Evolutionary conservation across 2,329 filamentous ascomycete genomes (phyloP).

Genomic region (Fusarium xyrophilum): DNA sequence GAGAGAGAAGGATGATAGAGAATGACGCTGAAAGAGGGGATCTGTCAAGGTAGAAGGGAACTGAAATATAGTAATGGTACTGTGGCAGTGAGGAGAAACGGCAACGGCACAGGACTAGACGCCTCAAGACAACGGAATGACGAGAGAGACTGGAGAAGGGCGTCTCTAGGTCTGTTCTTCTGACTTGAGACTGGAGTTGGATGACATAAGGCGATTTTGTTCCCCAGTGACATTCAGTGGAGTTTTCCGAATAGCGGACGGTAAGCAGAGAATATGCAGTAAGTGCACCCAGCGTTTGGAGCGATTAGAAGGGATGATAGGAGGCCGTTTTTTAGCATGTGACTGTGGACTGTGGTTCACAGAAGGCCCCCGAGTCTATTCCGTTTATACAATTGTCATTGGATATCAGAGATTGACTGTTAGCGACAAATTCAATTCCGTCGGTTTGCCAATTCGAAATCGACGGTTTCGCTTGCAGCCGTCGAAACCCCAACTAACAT

Average conservation of each 20-base stretch:
- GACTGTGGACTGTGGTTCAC: slow-evolving; percentile 24
- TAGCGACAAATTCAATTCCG: neutral
- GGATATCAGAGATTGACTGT: neutral
- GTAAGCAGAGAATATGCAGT: neutral
- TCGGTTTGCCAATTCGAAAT: neutral
- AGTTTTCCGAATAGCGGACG: slow-evolving; percentile 32
- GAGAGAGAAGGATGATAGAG: slow-evolving; percentile 8
- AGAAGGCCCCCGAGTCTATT: neutral
- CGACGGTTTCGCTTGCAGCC: neutral
- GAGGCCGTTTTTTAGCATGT: slow-evolving; percentile 33
- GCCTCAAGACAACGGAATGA: slow-evolving; percentile 31
- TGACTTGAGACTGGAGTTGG: slow-evolving; percentile 15
- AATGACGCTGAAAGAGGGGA: slow-evolving; percentile 1
- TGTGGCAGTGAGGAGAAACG: slow-evolving; percentile 9
- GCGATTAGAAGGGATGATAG: slow-evolving; percentile 2
- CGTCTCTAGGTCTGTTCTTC: slow-evolving; percentile 10
- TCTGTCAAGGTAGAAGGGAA: slow-evolving; percentile 4
- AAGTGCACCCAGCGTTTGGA: neutral
- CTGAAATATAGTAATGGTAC: slow-evolving; percentile 3
- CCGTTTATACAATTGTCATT: neutral
- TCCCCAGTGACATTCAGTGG: slow-evolving; percentile 30
- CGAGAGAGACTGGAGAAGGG: slow-evolving; percentile 36
- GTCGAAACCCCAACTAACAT: neutral
- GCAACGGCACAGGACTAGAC: slow-evolving; percentile 7
- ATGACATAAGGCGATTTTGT: slow-evolving; percentile 39